Base-by-base conservation (phyloP, 495 filamentous ascomycete species). In the Penicillium waksmanii region DNA sequence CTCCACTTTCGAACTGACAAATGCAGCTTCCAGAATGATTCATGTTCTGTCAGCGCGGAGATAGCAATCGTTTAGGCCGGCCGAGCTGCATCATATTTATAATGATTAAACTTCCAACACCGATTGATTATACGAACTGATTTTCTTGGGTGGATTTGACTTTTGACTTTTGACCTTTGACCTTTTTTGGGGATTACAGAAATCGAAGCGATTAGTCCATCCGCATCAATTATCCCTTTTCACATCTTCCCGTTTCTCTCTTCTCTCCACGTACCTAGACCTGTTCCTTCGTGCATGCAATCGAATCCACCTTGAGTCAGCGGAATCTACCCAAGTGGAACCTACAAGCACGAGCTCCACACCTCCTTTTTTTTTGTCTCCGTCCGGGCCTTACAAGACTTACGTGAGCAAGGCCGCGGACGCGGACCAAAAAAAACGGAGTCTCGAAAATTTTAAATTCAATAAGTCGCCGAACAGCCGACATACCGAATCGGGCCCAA, bases 391-490 rank as follows among this genome's bases (percentile, higher is more conserved):
- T 23, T 23, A 23, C 27, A 7, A 31, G 27, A 31, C 51, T 60
- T 53, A 54, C 17, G 33, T 55, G 47, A 57, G 38, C 40, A 3
- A 40, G 11, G 4, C 36, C 36, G 27, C 27, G 27, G 27, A 31
- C 27, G 27, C 27, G 27, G 27, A 31, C 27, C 1, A 31, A 31
- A 31, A 27, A 31, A 31, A 31, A 31, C 27, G 27, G 27, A 23
- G 23, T 23, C 23, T 23, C 23, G 23, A 23, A 23, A 23, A 23
- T 23, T 3, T 23, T 3, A 23, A 23, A 23, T 23, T 31, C 27
- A 46, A 46, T 12, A 48, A 25, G 46, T 48, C 13, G 56, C 67
- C 67, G 65, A 67, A 54, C 40, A 58, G 58, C 68, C 68, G 63
- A 63, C 36, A 60, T 63, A 34, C 65, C 63, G 57, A n/a, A 27